Evolutionary conservation across 2,329 filamentous ascomycete genomes (phyloP), one percentile per base, ranked within the genome.

Genomic region (Phoma sp.): DNA sequence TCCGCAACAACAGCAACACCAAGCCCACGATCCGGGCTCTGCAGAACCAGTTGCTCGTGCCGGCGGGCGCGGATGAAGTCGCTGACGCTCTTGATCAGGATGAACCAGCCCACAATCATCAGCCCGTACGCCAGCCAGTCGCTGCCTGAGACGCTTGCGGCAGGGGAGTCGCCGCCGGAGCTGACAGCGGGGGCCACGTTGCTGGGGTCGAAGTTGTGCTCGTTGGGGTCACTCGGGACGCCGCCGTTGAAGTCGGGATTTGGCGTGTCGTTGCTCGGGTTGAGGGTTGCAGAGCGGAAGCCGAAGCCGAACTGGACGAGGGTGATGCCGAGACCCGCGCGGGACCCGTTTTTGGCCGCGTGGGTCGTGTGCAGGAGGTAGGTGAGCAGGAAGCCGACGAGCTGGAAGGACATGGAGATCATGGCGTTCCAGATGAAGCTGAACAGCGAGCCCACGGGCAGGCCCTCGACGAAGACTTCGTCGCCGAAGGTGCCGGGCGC

Each of bases 51-150:
- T 73, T 95, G 90, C 78, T 99, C 95, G 71, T 98, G 95, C 69
- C 91, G 83, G 71, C 93, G 84, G 33, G 92, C 95, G 63, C 88
- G 86, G 58, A 98, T 78, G 72, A 95, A 99, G 72, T 98, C 93
- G 66, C 89, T 92, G 14, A 96, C 86, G n/a, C 92, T 88, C 75
- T 93, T 86, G 71, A 99, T 98, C 58, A 99, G 80, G 59, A 99
- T 92, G 70, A 98, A 98, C 95, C 95, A 99, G 4, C 95, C 95
- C 1, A 96, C 89, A 70, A 99, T 90, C 95, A 99, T 99, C 42
- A 99, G 77, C 13, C 90, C 81, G 68, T 98, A 99, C 9, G 92
- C 90, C 59, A 96, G 80, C 91, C 91, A 97, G 71, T 98, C 93
- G 60, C 84, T 88, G 46, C 88, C 88, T 5, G 83, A 85, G 37